Conservation (phyloP, 805 yeast species). For the Scheffersomyces lignosus region DNA sequence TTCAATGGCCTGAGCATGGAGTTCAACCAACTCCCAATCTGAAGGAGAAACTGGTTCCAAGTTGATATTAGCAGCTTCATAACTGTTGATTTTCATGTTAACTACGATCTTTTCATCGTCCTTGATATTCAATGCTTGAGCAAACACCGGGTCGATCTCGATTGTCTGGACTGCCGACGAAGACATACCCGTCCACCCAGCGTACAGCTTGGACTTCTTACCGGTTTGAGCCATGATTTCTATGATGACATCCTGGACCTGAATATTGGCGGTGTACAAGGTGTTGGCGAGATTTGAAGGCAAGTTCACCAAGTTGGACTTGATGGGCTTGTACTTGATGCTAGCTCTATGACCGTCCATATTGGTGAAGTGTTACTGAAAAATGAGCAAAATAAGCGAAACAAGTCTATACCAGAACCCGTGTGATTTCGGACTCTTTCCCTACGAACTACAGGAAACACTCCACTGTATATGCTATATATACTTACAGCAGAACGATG, state of each 20-base stretch:
- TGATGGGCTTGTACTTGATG: slow-evolving; percentile 27
- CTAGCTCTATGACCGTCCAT: slow-evolving; percentile 40
- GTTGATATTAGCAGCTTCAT: slow-evolving; percentile 60
- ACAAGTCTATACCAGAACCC: background rate
- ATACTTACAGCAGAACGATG: too few relatives aligned
- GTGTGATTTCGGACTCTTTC: too few relatives aligned
- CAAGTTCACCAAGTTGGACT: slow-evolving; percentile 55
- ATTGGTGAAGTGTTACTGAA: background rate
- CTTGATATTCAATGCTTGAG: slow-evolving; percentile 46
- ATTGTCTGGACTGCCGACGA: slow-evolving; percentile 32
- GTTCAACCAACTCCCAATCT: slow-evolving; percentile 91
- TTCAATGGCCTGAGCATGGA: slow-evolving; percentile 77
- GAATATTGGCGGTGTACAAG: slow-evolving; percentile 52
- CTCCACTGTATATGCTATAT: too few relatives aligned
- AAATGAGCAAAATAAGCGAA: background rate
- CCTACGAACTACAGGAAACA: too few relatives aligned
- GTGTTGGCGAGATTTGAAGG: slow-evolving; percentile 49
- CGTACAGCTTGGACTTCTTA: slow-evolving; percentile 29
- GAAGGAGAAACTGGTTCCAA: slow-evolving; percentile 74
- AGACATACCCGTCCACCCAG: slow-evolving; percentile 71
- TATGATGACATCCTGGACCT: slow-evolving; percentile 57
- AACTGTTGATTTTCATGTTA: slow-evolving; percentile 47
- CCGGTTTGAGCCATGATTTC: slow-evolving; percentile 36
- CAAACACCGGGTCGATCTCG: slow-evolving; percentile 71
- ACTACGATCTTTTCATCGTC: slow-evolving; percentile 43